Base-by-base conservation (phyloP, 495 filamentous ascomycete species). In the Daldinia loculata region DNA sequence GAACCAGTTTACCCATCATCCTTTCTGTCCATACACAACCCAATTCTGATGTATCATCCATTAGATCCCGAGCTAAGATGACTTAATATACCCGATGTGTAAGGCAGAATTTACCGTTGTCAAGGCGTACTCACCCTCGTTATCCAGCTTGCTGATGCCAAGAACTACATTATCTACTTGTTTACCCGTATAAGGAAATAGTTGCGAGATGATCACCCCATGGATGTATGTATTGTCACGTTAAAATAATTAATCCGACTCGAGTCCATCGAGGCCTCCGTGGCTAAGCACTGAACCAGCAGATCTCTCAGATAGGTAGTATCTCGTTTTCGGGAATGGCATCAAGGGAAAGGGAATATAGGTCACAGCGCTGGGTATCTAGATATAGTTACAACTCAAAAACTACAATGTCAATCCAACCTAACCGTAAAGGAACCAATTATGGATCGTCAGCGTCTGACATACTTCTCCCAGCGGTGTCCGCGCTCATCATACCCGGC, bases 401-500 rank as follows among this genome's bases (percentile, higher is more conserved):
- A 59, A n/a, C 17, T 14, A 30, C 29, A 57, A 61, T 12, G 34
- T 3, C 2, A 5, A 36, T 50, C 27, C 57, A 61, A 48, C 57
- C 19, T 11, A 14, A 22, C 36, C 43, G 52, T 58, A 43, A 45
- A 39, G 7, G 24, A 24, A 53, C 30, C 56, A 59, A 70, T 41
- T 43, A 56, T 24, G 26, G 39, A 24, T 53, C 45, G 74, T 32
- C 66, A 50, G 8, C 32, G 30, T 61, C 67, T 74, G 6, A 69
- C 71, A 39, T 82, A 83, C 56, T 66, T 78, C 30, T 80, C 78
- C 76, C 81, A 83, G 55, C 80, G 75, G 56, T 88, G 86, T 15
- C 80, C 79, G 45, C 84, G 77, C 71, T 89, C 86, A 50, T 89
- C 88, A 55, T 77, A 86, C 4, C 87, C 86, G 3, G 85, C 88